Evolutionary conservation across 805 yeast species (phyloP).

Genomic region (Metschnikowia gelsemii): DNA sequence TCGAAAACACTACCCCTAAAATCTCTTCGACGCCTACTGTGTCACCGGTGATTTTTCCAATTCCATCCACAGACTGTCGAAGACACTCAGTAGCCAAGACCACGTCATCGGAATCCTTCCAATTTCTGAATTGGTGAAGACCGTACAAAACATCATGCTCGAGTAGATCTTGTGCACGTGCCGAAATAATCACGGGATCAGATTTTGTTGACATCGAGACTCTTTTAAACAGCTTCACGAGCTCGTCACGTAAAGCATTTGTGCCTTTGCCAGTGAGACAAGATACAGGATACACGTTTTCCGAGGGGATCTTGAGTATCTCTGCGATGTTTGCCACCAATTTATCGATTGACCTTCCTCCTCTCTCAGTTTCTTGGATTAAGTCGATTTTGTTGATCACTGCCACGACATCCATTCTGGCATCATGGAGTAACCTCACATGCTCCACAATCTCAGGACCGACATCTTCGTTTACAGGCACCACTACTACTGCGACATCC

Average conservation of each 20-base stretch:
- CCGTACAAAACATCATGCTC: slow-evolving; percentile 76
- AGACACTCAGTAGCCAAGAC: slow-evolving; percentile 80
- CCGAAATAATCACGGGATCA: slow-evolving; percentile 72
- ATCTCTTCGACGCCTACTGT: slow-evolving; percentile 88
- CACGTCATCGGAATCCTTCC: slow-evolving; percentile 59
- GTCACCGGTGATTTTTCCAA: slow-evolving; percentile 90
- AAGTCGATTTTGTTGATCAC: slow-evolving; percentile 65
- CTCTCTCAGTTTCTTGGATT: too few relatives aligned
- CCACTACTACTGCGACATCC: slow-evolving; percentile 66
- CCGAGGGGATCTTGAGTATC: slow-evolving; percentile 17
- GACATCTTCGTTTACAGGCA: slow-evolving; percentile 41
- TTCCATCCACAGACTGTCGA: slow-evolving; percentile 72
- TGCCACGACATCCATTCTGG: slow-evolving; percentile 37
- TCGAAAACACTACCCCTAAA: slow-evolving; percentile 84
- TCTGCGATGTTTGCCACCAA: slow-evolving; percentile 8
- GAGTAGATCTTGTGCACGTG: slow-evolving; percentile 72
- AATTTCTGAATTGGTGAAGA: slow-evolving; percentile 57
- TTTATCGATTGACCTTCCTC: too few relatives aligned
- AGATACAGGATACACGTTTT: slow-evolving; percentile 46
- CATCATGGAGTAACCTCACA: slow-evolving; percentile 30
- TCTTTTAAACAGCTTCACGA: slow-evolving; percentile 48
- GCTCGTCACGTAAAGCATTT: slow-evolving; percentile 36
- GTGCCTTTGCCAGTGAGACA: slow-evolving; percentile 63
- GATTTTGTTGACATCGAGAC: slow-evolving; percentile 50
- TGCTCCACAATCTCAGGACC: slow-evolving; percentile 42